Percentiles rank a stretch among this genome's conserved stretches.
Evolutionary conservation across 805 yeast species (phyloP).

Genomic region (Wickerhamiella australiensis): DNA sequence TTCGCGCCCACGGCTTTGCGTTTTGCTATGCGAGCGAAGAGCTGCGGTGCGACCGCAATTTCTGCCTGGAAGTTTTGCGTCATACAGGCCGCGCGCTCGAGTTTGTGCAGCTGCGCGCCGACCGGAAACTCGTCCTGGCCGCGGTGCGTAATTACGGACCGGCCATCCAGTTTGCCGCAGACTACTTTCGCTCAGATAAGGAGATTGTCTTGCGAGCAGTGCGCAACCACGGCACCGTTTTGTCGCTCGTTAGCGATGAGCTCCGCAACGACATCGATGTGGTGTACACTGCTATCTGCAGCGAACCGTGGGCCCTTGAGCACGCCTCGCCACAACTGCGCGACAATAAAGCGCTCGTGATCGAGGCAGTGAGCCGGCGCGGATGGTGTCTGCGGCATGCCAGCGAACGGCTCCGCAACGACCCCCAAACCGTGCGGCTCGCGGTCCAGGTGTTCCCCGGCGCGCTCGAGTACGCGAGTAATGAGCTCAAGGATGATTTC

Average conservation of each 20-base stretch:
- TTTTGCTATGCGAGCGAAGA: conserved; percentile 1
- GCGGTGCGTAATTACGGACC: conserved; percentile 10
- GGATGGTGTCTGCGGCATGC: conserved; percentile 10
- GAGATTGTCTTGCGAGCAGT: conserved; percentile 8
- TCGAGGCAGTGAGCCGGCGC: conserved; percentile 4
- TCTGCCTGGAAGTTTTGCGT: conserved; percentile 8
- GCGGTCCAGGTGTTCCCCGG: conserved; percentile 7
- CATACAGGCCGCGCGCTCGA: conserved; percentile 12
- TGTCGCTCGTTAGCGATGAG: background rate
- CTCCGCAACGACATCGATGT: conserved; percentile 7
- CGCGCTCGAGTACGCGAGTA: conserved; percentile 8
- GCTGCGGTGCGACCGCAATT: background rate
- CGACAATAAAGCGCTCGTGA: conserved; percentile 8
- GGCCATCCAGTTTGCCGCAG: conserved; percentile 6
- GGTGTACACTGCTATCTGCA: conserved; percentile 4
- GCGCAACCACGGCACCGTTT: conserved; percentile 2
- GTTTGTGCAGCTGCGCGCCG: conserved; percentile 1
- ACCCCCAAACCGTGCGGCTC: background rate
- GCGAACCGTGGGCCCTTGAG: conserved; percentile 11
- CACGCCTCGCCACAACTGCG: conserved; percentile 8
- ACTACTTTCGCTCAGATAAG: background rate
- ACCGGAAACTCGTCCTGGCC: conserved; percentile 11
- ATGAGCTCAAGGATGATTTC: conserved; percentile 6
- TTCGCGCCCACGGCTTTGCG: conserved; percentile 8
- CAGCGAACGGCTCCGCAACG: conserved; percentile 2